Evolutionary conservation across 129 eudicot genomes (phyloP).

Genomic region (Rutidosis leptorrhynchoides): DNA sequence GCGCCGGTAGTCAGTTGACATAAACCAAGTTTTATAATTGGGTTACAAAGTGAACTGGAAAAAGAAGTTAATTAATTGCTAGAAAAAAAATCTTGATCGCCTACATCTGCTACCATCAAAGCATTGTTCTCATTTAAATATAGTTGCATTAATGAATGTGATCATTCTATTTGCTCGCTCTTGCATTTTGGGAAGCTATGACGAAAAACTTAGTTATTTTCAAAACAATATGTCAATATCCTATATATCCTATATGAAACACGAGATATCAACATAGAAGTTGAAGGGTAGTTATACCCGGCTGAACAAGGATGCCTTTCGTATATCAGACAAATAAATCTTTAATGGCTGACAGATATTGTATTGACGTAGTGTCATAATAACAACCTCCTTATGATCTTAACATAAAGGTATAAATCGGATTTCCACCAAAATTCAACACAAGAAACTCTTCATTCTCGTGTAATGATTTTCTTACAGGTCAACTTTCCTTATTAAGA

Average conservation of each 20-base stretch:
- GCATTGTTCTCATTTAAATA: background rate
- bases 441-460: background rate
- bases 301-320: constrained; percentile 7
- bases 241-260: constrained; percentile 12
- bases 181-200: constrained; percentile 3
- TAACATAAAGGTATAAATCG: background rate
- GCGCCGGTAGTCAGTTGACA: too few species aligned
- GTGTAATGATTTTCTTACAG: background rate
- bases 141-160: background rate
- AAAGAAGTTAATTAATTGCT: background rate
- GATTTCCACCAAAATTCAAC: background rate
- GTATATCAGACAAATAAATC: constrained; percentile 5
- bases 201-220: background rate
- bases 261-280: constrained; percentile 1
- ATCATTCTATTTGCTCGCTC: constrained; percentile 3
- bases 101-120: background rate
- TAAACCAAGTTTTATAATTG: background rate
- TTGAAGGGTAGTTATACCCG: constrained; percentile 1
- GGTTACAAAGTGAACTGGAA: background rate
- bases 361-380: constrained; percentile 2
- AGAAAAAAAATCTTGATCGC: background rate
- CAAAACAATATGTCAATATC: too few species aligned
- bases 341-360: background rate
- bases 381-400: constrained; percentile 7
- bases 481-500: constrained; percentile 13